Evolutionary conservation across 768 basidiomycete species (phyloP).

Genomic region (Suillus plorans): DNA sequence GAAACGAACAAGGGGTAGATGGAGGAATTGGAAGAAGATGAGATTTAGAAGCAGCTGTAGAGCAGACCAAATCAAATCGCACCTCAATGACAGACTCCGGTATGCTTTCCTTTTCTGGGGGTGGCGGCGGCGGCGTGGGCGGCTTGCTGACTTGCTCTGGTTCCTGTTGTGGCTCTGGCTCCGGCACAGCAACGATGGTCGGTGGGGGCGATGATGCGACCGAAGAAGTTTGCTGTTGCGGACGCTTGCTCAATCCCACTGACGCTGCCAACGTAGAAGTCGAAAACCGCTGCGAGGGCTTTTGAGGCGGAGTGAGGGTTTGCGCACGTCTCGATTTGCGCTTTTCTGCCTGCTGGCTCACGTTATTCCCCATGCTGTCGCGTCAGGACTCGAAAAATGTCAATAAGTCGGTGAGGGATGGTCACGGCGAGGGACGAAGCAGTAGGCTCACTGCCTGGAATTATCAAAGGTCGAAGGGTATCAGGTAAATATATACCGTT

Average conservation of each 20-base stretch:
- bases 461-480: constrained; percentile 2
- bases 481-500: background rate
- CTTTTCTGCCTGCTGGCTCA: constrained; percentile 25
- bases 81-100: constrained; percentile 26
- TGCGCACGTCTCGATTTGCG: constrained; percentile 23
- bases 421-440: constrained; percentile 1
- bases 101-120: constrained; percentile 24
- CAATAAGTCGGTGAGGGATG: background rate
- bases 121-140: constrained; percentile 1
- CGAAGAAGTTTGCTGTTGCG: constrained; percentile 24
- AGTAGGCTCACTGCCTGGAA: background rate
- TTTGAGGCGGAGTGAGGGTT: constrained; percentile 25
- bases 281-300: constrained; percentile 25
- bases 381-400: background rate
- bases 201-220: constrained; percentile 15
- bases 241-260: constrained; percentile 26
- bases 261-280: background rate
- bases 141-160: constrained; percentile 8
- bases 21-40: constrained; percentile 2
- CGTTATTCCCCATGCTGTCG: constrained; percentile 25
- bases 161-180: constrained; percentile 23
- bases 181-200: background rate
- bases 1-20: constrained; percentile 4
- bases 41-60: constrained; percentile 6
- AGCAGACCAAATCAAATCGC: constrained; percentile 10